Percentiles rank a stretch among this genome's conserved stretches.
These are phyloP conservation scores for Westerdykella aurantiaca DNA, from an alignment of 2,329 filamentous ascomycete genomes.

Conservation along the genomic window DNA sequence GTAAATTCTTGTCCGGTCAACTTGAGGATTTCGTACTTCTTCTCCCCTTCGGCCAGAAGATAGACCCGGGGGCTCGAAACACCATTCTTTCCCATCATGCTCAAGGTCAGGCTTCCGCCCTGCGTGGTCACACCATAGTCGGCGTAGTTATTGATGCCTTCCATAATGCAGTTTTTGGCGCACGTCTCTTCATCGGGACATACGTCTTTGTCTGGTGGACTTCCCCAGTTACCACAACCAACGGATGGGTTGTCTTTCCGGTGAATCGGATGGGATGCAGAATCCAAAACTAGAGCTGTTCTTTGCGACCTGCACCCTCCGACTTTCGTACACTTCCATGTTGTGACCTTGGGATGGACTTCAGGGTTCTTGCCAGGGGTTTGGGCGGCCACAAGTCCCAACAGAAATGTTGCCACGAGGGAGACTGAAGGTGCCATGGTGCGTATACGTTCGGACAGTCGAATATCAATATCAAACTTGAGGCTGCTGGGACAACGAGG, in stretches of 20 bases:
- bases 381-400: constrained; percentile 27
- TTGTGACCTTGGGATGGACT: constrained; percentile 48
- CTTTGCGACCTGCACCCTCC: constrained; percentile 46
- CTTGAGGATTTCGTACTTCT: constrained; percentile 60
- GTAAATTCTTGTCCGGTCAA: constrained; percentile 64
- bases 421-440: constrained; percentile 20
- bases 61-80: constrained; percentile 53
- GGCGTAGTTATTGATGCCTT: constrained; percentile 50
- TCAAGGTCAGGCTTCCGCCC: constrained; percentile 46
- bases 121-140: constrained; percentile 51
- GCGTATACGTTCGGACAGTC: neutral
- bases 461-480: neutral
- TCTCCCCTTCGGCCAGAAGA: constrained; percentile 54
- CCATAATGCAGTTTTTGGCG: constrained; percentile 52
- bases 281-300: constrained; percentile 49
- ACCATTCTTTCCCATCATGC: constrained; percentile 35
- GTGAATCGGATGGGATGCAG: constrained; percentile 42
- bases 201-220: constrained; percentile 36
- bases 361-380: constrained; percentile 35
- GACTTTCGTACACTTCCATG: constrained; percentile 48
- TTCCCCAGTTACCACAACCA: constrained; percentile 32
- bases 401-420: constrained; percentile 20
- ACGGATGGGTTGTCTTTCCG: constrained; percentile 33
- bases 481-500: constrained; percentile 1
- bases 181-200: constrained; percentile 48